phyloP scores from a whole-genome alignment of 805 yeast species.

The Komagataella kurtzmanii region DNA sequence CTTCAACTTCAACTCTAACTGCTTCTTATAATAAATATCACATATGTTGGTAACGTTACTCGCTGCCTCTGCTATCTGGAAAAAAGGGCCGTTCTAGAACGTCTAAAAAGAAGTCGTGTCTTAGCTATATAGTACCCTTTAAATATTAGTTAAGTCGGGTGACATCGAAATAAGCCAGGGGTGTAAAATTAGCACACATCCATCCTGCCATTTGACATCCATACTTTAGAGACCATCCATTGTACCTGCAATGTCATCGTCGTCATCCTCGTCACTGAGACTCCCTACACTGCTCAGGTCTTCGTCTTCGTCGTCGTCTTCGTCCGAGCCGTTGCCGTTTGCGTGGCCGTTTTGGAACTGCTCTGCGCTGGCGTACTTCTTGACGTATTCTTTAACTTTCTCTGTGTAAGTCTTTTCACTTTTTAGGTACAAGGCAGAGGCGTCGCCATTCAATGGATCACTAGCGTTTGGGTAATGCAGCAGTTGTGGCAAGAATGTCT shows the following conservation, averaged over 20 bases:
- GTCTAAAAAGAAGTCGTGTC: not conserved
- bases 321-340: constrained; percentile 10
- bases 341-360: constrained; percentile 13
- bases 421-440: constrained; percentile 63
- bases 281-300: constrained; percentile 15
- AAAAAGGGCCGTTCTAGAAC: not conserved
- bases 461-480: constrained; percentile 86
- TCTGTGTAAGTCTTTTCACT: constrained; percentile 55
- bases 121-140: not conserved
- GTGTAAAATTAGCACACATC: not conserved
- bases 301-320: constrained; percentile 15
- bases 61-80: not conserved
- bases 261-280: constrained; percentile 10
- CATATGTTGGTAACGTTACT: too few relatives aligned
- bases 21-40: too few relatives aligned
- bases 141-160: not conserved
- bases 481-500: constrained; percentile 84
- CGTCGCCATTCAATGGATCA: constrained; percentile 88
- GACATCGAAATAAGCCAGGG: not conserved
- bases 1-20: not conserved
- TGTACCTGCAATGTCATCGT: constrained; percentile 19
- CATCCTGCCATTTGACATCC: not conserved
- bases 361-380: constrained; percentile 42
- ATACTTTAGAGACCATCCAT: constrained; percentile 13
- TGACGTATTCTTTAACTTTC: constrained; percentile 62